phyloP scores from a whole-genome alignment of 1,139 yeast species.

The Yamadazyma diddensiae region DNA sequence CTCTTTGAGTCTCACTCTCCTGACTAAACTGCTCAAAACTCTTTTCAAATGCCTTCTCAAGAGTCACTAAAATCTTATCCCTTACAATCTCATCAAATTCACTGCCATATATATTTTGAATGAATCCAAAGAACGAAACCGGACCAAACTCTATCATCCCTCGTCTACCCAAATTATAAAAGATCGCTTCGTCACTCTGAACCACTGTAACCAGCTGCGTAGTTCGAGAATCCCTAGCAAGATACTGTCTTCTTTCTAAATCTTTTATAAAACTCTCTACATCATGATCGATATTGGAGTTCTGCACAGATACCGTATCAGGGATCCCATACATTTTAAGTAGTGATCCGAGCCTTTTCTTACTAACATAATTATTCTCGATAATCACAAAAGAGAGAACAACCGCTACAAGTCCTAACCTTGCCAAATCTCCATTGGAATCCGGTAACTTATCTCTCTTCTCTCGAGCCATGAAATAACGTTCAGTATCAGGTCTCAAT shows the following conservation, averaged over 20 bases:
- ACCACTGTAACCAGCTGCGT: conserved; percentile 1
- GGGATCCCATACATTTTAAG: conserved; percentile 32
- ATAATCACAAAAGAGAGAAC: conserved; percentile 29
- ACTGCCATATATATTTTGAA: conserved; percentile 27
- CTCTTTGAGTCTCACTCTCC: conserved; percentile 4
- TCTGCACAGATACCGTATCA: conserved; percentile 17
- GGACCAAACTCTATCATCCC: conserved; percentile 36
- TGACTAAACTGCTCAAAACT: no score
- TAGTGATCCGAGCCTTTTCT: conserved; percentile 20
- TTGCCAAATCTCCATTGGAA: conserved; percentile 28
- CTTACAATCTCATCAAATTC: conserved; percentile 21
- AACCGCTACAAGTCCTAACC: conserved; percentile 26
- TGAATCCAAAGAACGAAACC: conserved; percentile 23
- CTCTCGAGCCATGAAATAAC: conserved; percentile 18
- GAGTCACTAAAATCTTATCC: conserved; percentile 24
- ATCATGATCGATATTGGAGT: conserved; percentile 24
- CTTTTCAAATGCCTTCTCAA: conserved; percentile 19
- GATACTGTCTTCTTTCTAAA: conserved; percentile 32
- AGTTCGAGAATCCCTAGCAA: conserved; percentile 9
- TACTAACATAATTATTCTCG: conserved; percentile 33
- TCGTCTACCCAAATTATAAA: conserved; percentile 33
- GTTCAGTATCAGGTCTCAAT: conserved; percentile 7
- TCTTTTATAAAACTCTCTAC: conserved; percentile 26
- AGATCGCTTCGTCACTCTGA: conserved; percentile 13
- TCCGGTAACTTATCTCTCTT: conserved; percentile 14